Evolutionary conservation across 2,329 filamentous ascomycete genomes (phyloP), one percentile per base, ranked within the genome.

Genomic region (Ascochyta koolunga): DNA sequence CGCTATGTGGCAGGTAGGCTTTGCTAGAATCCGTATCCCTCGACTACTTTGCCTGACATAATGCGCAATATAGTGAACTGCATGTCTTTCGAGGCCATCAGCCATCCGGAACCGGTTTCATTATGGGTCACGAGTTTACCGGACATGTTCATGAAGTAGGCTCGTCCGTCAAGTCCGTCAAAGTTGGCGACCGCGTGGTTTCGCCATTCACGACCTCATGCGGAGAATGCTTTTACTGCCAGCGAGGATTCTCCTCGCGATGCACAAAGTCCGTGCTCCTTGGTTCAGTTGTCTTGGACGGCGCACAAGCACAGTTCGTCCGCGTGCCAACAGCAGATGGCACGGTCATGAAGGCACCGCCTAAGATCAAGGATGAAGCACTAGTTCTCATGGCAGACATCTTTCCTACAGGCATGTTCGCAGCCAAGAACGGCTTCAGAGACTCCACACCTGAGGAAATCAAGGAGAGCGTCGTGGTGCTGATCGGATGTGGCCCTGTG

Each of bases 321-420:
- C 65, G 76, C 5, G 83, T 96, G 13, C 93, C 93, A 0, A 78
- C 88, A 49, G 92, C 92, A 10, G 91, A 96, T 67, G 86, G 86
- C 31, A 96, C 91, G 0, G 84, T 88, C n/a, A 83, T 92, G 68
- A 88, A 87, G 66, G 88, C 91, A 0, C 89, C 89, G 0, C 75
- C 84, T 1, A 84, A 82, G 8, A 88, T 96, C 53, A 84, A 88
- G 18, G 88, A 93, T 62, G 83, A 89, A 60, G 86, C 86, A 31
- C 80, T 96, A 42, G 86, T 96, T 6, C 82, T 96, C 22, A 96
- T 96, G 92, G 91, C 90, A 15, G 92, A 96, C 70, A 96, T 96
- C 66, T 96, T 95, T 75, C 92, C 92, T 25, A 83, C 80, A 0
- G 90, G 93, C 7, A 96, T 86, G 77, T 96, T 93, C 65, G 92